Evolutionary conservation across 2,329 filamentous ascomycete genomes (phyloP).

Genomic region (Atkinsonella hypoxylon): DNA sequence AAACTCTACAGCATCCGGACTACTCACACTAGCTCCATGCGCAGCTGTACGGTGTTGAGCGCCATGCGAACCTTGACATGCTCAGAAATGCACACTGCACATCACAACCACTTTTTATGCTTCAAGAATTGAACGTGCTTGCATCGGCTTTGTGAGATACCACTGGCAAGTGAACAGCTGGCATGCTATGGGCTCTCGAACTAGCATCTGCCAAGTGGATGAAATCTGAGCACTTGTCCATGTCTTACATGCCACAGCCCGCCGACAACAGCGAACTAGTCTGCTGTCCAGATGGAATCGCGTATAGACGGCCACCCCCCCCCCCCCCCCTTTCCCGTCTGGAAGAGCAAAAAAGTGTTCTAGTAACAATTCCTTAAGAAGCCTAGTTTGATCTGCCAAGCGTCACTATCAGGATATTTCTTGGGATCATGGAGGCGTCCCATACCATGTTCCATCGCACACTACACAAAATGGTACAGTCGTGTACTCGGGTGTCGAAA

Average conservation of each 20-base stretch:
- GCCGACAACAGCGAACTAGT: neutral
- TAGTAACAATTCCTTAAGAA: neutral
- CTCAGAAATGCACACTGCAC: neutral
- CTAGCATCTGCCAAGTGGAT: neutral
- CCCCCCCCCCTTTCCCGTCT: neutral
- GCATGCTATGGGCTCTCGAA: neutral
- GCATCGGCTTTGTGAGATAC: too few relatives aligned
- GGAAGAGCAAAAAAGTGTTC: neutral
- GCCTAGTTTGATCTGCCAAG: neutral
- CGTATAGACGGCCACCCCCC: neutral
- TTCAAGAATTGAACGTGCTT: too few relatives aligned
- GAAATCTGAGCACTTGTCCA: conserved; percentile 2
- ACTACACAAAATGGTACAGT: too few relatives aligned
- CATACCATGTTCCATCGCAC: too few relatives aligned
- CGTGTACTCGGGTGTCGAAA: too few relatives aligned
- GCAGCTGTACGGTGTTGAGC: neutral
- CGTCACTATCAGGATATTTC: too few relatives aligned
- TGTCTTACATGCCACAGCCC: conserved; percentile 7
- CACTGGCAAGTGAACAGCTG: neutral
- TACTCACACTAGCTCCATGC: neutral
- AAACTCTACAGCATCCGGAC: too few relatives aligned
- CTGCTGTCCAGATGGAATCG: neutral
- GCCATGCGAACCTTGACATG: neutral
- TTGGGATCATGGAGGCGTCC: too few relatives aligned
- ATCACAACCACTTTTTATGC: too few relatives aligned